Evolutionary conservation across 2,329 filamentous ascomycete genomes (phyloP).

Genomic region (Sarocladium brachiariae): DNA sequence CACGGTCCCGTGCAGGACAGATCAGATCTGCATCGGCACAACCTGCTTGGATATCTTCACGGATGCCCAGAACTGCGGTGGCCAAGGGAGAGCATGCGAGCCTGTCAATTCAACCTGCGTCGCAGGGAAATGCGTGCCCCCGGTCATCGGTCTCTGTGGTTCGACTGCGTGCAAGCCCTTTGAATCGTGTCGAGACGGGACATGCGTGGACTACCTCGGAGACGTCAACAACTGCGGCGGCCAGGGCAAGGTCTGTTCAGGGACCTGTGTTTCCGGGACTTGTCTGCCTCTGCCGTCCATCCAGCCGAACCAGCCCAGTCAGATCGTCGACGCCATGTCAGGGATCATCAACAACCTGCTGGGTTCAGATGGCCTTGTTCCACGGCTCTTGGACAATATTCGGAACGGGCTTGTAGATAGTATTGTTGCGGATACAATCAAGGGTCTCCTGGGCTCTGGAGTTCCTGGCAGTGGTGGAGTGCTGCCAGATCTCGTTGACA

Average conservation of each 20-base stretch:
- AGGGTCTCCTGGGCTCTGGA: neutral
- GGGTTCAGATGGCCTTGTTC: neutral
- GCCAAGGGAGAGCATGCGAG: neutral
- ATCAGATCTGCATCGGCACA: neutral
- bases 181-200: conserved; percentile 1
- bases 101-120: neutral
- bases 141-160: conserved; percentile 1
- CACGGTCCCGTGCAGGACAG: neutral
- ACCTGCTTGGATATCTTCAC: conserved; percentile 4
- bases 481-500: neutral
- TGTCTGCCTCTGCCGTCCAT: neutral
- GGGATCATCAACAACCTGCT: neutral
- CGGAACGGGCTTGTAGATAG: neutral
- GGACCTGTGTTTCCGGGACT: conserved; percentile 2
- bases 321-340: neutral
- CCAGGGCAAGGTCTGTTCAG: neutral
- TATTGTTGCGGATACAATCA: conserved; percentile 1
- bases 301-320: neutral
- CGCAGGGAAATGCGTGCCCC: conserved; percentile 3
- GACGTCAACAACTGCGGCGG: conserved; percentile 7
- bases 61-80: conserved; percentile 4
- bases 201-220: conserved; percentile 1
- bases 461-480: neutral
- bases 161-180: neutral
- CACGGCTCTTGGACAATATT: neutral